Percentiles rank a stretch among this genome's conserved stretches.
Evolutionary conservation across 2,329 filamentous ascomycete genomes (phyloP).

Genomic region (Tolypocladium endophyticum): DNA sequence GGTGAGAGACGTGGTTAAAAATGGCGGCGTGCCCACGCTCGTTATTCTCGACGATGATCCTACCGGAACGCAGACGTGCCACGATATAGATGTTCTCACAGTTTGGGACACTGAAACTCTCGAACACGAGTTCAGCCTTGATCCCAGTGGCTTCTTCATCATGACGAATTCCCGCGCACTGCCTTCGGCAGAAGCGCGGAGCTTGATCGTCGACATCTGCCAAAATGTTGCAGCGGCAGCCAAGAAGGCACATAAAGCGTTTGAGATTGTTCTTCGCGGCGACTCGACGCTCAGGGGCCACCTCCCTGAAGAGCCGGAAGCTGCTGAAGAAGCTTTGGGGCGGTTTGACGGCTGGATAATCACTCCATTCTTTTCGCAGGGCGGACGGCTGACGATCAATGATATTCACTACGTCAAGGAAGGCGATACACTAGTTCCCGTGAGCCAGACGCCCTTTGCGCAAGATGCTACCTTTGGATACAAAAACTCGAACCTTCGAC

Average conservation of each 20-base stretch:
- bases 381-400: conserved; percentile 41
- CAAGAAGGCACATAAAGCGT: conserved; percentile 21
- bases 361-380: conserved; percentile 46
- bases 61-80: conserved; percentile 49
- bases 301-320: conserved; percentile 42
- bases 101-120: conserved; percentile 38
- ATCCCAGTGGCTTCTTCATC: conserved; percentile 42
- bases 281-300: conserved; percentile 46
- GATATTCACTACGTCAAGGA: conserved; percentile 49
- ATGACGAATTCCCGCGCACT: conserved; percentile 47
- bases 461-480: conserved; percentile 48
- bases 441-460: conserved; percentile 42
- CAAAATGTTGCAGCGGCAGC: conserved; percentile 35
- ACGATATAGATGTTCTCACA: conserved; percentile 43
- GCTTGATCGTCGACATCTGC: conserved; percentile 37
- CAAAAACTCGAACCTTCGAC: conserved; percentile 33
- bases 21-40: conserved; percentile 17
- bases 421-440: conserved; percentile 27
- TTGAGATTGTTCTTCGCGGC: conserved; percentile 44
- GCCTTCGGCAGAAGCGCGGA: conserved; percentile 31
- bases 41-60: conserved; percentile 44
- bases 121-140: conserved; percentile 28
- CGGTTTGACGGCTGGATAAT: conserved; percentile 39
- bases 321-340: conserved; percentile 36
- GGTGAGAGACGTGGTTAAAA: conserved; percentile 8